Conservation (phyloP, 139 green algal genomes). For the Chlorella vulgaris region DNA sequence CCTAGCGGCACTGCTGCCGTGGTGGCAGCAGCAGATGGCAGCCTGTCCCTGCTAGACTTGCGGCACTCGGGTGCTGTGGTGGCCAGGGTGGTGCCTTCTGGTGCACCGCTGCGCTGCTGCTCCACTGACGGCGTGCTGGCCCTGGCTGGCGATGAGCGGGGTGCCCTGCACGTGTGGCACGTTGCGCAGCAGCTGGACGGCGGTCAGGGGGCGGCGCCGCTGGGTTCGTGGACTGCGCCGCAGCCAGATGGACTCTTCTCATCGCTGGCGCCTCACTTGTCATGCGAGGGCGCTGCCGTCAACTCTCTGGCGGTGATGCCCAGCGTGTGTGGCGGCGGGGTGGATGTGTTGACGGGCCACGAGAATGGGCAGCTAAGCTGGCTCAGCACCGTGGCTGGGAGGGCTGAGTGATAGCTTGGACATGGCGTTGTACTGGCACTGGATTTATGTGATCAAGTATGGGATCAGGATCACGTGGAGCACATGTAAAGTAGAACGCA, state of each 20-base stretch:
- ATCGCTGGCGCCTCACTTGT: constrained; percentile 27
- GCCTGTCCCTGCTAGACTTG: constrained; percentile 57
- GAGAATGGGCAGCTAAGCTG: constrained; percentile 43
- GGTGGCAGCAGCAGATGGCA: constrained; percentile 57
- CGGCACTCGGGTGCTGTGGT: constrained; percentile 28
- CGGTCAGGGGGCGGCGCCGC: neutral
- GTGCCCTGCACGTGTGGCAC: constrained; percentile 64
- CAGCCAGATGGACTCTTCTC: constrained; percentile 51
- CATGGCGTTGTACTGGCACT: too few species aligned
- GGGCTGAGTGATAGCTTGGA: too few species aligned
- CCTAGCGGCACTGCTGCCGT: constrained; percentile 47
- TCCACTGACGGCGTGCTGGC: constrained; percentile 52
- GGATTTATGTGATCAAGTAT: too few species aligned
- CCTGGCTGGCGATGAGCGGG: constrained; percentile 62
- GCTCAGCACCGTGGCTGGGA: neutral
- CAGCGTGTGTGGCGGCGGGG: neutral
- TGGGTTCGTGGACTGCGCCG: constrained; percentile 29
- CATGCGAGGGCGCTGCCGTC: constrained; percentile 43
- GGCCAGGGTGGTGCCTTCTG: constrained; percentile 31
- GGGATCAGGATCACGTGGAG: too few species aligned
- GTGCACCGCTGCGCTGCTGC: constrained; percentile 64
- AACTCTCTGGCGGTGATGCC: constrained; percentile 42
- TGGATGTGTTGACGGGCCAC: constrained; percentile 39
- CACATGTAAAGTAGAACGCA: too few species aligned
- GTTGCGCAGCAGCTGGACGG: constrained; percentile 33